Conservation (phyloP, 257 asterid species). For the Gynochthodes officinalis region DNA sequence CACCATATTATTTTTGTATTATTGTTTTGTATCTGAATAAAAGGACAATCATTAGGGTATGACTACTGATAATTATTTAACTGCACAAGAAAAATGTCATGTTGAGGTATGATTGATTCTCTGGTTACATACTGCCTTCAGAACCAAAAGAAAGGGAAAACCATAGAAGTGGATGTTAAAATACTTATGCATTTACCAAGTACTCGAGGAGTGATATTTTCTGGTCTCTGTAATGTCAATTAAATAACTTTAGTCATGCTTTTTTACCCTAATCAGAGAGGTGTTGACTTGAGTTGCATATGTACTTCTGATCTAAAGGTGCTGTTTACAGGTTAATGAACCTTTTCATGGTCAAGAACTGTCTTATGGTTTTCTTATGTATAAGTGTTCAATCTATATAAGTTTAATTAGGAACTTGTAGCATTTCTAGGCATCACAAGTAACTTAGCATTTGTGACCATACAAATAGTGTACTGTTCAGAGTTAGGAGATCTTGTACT, state of each 20-base stretch:
- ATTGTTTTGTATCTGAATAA: background rate
- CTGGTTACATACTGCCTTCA: background rate
- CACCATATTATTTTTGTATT: background rate
- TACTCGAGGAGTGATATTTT: background rate
- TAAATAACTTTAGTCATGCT: background rate
- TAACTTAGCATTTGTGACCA: background rate
- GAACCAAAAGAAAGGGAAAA: background rate
- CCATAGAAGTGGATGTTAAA: background rate
- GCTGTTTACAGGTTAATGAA: background rate
- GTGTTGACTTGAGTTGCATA: background rate
- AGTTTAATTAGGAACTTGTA: background rate
- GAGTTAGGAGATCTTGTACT: too few relatives aligned
- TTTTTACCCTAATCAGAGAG: background rate
- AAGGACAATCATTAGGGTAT: background rate
- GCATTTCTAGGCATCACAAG: background rate
- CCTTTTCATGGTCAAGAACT: background rate
- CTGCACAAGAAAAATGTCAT: background rate
- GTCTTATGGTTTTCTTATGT: background rate
- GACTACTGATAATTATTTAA: background rate
- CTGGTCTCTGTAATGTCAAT: background rate
- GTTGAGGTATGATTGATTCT: background rate
- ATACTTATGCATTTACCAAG: background rate
- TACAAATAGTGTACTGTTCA: background rate
- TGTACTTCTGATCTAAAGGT: background rate
- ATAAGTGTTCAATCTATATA: background rate